These are phyloP conservation scores for Euphorbia corollata DNA, from an alignment of 441 rosid species.

Conservation along the genomic window DNA sequence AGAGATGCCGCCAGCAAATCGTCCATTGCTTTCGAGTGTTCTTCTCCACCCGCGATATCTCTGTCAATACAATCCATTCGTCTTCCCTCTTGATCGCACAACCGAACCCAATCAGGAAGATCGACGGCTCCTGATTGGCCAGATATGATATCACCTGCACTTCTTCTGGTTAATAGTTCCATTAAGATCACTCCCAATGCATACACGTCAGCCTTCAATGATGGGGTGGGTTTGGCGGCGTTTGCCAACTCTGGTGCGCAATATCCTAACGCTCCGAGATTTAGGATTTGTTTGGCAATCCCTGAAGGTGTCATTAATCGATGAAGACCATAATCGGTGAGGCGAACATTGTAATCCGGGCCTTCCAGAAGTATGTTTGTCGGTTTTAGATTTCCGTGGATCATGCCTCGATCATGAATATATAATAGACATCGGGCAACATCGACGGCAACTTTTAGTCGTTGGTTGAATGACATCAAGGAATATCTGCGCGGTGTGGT, in stretches of 20 bases:
- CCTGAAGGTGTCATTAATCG: slow-evolving; percentile 81
- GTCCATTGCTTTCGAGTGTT: slow-evolving; percentile 72
- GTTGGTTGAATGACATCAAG: slow-evolving; percentile 58
- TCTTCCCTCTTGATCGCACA: slow-evolving; percentile 82
- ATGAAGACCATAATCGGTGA: slow-evolving; percentile 76
- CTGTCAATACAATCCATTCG: slow-evolving; percentile 89
- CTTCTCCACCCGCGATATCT: slow-evolving; percentile 79
- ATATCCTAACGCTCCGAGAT: slow-evolving; percentile 89
- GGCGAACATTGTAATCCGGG: slow-evolving; percentile 38
- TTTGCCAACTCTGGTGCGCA: slow-evolving; percentile 73
- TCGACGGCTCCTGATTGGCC: slow-evolving; percentile 94
- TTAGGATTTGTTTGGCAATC: slow-evolving; percentile 72
- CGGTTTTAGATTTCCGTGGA: slow-evolving; percentile 90
- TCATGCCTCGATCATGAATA: slow-evolving; percentile 72
- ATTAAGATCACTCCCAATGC: slow-evolving; percentile 85
- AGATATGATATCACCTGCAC: slow-evolving; percentile 90
- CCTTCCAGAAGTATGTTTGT: slow-evolving; percentile 65
- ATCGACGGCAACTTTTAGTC: slow-evolving; percentile 73
- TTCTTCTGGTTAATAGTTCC: slow-evolving; percentile 80
- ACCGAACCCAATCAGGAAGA: slow-evolving; percentile 77
- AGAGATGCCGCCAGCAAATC: slow-evolving; percentile 77
- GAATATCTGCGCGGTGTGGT: slow-evolving; percentile 86
- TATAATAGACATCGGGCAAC: slow-evolving; percentile 62
- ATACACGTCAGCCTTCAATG: slow-evolving; percentile 75
- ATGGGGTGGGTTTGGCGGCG: slow-evolving; percentile 55